phyloP scores from a whole-genome alignment of 768 basidiomycete genomes.

The Heimioporus sp. region DNA sequence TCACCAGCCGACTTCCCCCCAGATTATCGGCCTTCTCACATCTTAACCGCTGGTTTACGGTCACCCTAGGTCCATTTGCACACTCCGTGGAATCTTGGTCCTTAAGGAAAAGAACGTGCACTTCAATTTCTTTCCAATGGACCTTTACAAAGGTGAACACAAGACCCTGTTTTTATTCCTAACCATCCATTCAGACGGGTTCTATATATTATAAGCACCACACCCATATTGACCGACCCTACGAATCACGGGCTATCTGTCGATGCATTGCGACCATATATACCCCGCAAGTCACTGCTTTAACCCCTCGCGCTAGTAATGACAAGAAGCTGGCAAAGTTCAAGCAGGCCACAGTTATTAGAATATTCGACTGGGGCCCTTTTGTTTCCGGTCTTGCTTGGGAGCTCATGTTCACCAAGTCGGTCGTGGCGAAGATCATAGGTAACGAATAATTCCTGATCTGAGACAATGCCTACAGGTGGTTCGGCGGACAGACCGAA shows the following conservation, averaged over 20 bases:
- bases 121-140: constrained; percentile 46
- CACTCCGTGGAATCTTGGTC: constrained; percentile 48
- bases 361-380: constrained; percentile 50
- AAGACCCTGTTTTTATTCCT: constrained; percentile 43
- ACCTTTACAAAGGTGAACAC: constrained; percentile 42
- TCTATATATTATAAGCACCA: constrained; percentile 29
- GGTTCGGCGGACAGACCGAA: constrained; percentile 31
- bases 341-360: constrained; percentile 52
- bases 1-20: constrained; percentile 1
- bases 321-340: constrained; percentile 40
- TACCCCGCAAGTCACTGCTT: constrained; percentile 30
- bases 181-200: constrained; percentile 59
- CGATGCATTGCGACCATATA: constrained; percentile 43
- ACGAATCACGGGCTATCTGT: constrained; percentile 41
- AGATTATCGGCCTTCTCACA: not conserved
- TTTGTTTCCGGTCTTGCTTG: constrained; percentile 37
- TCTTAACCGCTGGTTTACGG: constrained; percentile 1
- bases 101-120: constrained; percentile 55
- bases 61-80: constrained; percentile 40
- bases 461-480: not conserved
- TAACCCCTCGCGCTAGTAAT: constrained; percentile 34
- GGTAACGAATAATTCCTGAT: not conserved
- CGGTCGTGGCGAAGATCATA: constrained; percentile 7
- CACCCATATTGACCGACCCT: constrained; percentile 20
- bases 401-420: constrained; percentile 51